Percentiles rank a stretch among this genome's conserved stretches.
Conservation (phyloP, 2,329 filamentous ascomycete genomes). For the Ceratocystis destructans region DNA sequence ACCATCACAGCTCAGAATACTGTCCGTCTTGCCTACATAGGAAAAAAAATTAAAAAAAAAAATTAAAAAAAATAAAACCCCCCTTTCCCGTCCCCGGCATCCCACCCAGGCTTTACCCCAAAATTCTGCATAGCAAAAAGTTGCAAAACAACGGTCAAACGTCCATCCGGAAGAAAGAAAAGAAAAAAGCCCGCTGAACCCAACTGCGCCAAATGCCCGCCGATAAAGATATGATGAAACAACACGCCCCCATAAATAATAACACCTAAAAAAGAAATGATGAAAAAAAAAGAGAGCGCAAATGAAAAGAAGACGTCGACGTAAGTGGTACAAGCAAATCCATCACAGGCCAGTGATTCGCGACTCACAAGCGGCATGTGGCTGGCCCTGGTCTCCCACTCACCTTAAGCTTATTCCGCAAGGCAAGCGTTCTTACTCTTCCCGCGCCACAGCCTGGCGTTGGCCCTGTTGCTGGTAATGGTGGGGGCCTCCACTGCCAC, state of each 20-base stretch:
- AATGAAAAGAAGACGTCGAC: constrained; percentile 1
- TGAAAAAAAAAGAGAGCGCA: background rate
- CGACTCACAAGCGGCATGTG: constrained; percentile 2
- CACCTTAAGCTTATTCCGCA: background rate
- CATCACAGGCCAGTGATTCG: background rate
- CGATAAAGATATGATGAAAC: constrained; percentile 4
- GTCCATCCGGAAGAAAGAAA: constrained; percentile 4
- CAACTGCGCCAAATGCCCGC: constrained; percentile 8
- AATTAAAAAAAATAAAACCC: constrained; percentile 7
- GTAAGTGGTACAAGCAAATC: background rate
- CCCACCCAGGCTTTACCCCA: background rate
- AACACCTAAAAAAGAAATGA: constrained; percentile 11
- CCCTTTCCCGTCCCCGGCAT: background rate
- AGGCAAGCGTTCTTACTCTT: constrained; percentile 1
- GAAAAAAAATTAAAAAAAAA: background rate
- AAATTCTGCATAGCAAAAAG: background rate
- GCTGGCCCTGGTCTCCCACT: background rate
- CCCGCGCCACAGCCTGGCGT: constrained; percentile 25
- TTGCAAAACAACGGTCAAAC: constrained; percentile 2
- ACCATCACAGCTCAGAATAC: background rate
- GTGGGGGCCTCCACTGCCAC: constrained; percentile 32
- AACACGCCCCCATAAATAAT: constrained; percentile 9
- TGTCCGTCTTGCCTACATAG: background rate
- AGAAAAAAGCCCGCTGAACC: constrained; percentile 10
- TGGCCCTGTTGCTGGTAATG: constrained; percentile 24